Evolutionary conservation across 164 flowering plant species (phyloP).

Genomic region (Vitis vinifera): DNA sequence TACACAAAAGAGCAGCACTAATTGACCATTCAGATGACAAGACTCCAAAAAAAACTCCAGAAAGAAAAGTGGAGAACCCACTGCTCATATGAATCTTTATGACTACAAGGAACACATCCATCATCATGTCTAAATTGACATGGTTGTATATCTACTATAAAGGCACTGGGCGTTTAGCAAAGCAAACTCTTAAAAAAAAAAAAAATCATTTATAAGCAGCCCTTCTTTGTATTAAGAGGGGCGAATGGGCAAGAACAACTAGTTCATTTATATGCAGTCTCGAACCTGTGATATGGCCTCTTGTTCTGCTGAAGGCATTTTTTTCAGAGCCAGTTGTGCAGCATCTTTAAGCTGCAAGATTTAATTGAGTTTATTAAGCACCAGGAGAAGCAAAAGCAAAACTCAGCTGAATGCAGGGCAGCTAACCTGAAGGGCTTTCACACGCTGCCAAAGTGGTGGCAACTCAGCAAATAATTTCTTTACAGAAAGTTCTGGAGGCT

Average conservation of each 20-base stretch:
- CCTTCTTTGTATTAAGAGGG: too few relatives aligned
- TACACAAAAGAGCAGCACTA: too few relatives aligned
- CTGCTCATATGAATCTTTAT: too few relatives aligned
- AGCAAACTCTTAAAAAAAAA: too few relatives aligned
- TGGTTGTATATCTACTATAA: too few relatives aligned
- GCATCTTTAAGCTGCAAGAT: constrained; percentile 88
- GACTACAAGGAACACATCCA: too few relatives aligned
- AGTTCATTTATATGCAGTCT: constrained; percentile 4
- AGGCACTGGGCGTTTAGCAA: too few relatives aligned
- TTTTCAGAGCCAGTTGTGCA: constrained; percentile 90
- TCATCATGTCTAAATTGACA: too few relatives aligned
- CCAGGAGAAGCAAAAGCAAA: constrained; percentile 4
- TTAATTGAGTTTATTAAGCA: constrained; percentile 12
- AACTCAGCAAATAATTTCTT: constrained; percentile 73
- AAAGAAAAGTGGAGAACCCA: too few relatives aligned
- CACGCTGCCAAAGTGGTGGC: constrained; percentile 97
- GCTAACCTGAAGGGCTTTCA: constrained; percentile 86
- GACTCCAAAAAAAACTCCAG: too few relatives aligned
- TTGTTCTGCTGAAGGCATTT: constrained; percentile 94
- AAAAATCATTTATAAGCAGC: too few relatives aligned
- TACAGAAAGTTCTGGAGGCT: constrained; percentile 84
- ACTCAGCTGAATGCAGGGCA: not conserved
- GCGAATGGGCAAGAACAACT: not conserved
- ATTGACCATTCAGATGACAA: too few relatives aligned
- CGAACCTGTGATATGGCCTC: constrained; percentile 97